Conservation (phyloP, 257 asterid genomes). For the Nicotiana benthamiana region DNA sequence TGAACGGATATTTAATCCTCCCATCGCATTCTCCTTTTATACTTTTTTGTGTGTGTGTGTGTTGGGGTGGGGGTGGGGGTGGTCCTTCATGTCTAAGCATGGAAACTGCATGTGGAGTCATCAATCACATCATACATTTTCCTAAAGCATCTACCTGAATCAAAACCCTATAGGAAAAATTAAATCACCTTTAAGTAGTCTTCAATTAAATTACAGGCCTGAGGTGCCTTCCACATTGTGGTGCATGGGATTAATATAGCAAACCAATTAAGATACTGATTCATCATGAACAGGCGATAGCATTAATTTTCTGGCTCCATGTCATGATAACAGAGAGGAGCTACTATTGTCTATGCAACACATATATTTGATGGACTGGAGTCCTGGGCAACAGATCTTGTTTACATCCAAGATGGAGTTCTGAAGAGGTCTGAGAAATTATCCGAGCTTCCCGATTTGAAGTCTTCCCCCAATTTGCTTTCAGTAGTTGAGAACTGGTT, state of each 20-base stretch:
- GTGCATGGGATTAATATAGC: not conserved
- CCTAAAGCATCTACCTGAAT: not conserved
- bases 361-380: conserved; percentile 97
- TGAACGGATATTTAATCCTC: not conserved
- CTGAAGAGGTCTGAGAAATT: conserved; percentile 67
- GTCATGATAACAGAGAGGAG: conserved; percentile 62
- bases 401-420: conserved; percentile 77
- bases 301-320: not conserved
- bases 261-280: not conserved
- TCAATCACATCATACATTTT: not conserved
- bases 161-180: not conserved
- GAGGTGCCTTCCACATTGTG: not conserved
- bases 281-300: not conserved
- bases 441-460: conserved; percentile 57
- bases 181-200: not conserved
- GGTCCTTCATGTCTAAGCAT: not conserved
- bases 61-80: not conserved
- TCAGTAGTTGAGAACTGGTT: conserved; percentile 89
- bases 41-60: not conserved
- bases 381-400: conserved; percentile 88
- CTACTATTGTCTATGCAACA: conserved; percentile 87
- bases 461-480: conserved; percentile 53
- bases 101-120: not conserved
- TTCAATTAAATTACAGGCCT: not conserved
- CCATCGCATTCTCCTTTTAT: not conserved